Percentiles rank a stretch among this genome's conserved stretches.
phyloP scores from a whole-genome alignment of 257 asterid genomes.

The Craterostigma plantagineum region DNA sequence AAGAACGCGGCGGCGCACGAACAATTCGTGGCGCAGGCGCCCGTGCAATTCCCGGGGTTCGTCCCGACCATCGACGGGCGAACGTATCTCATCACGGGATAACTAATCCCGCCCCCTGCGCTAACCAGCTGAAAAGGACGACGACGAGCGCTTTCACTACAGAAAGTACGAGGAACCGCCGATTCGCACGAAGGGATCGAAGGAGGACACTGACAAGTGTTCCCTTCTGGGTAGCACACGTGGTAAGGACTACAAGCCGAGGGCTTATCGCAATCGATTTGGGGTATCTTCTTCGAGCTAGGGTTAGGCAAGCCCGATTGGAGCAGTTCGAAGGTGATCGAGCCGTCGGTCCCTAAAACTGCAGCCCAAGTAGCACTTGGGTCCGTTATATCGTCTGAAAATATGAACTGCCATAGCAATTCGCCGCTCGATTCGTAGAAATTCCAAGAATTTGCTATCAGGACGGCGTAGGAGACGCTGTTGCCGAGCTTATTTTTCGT shows the following conservation, averaged over 20 bases:
- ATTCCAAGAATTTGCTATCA: slow-evolving; percentile 62
- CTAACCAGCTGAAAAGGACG: slow-evolving; percentile 16
- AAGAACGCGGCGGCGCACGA: slow-evolving; percentile 43
- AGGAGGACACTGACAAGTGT: slow-evolving; percentile 35
- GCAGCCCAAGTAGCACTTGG: slow-evolving; percentile 58
- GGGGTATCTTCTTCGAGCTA: slow-evolving; percentile 40
- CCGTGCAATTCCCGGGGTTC: slow-evolving; percentile 34
- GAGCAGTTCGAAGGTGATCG: slow-evolving; percentile 39
- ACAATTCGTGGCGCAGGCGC: slow-evolving; percentile 32
- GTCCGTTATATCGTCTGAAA: slow-evolving; percentile 19
- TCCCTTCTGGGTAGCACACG: slow-evolving; percentile 26
- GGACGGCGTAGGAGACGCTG: slow-evolving; percentile 12
- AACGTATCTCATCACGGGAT: slow-evolving; percentile 28
- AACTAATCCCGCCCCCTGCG: slow-evolving; percentile 30
- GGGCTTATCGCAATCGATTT: slow-evolving; percentile 34
- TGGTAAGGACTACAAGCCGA: slow-evolving; percentile 37
- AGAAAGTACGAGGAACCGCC: slow-evolving; percentile 13
- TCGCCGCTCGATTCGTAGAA: slow-evolving; percentile 26
- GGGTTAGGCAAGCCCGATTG: slow-evolving; percentile 18
- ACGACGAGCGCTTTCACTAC: slow-evolving; percentile 10
- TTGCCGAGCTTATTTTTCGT: background rate
- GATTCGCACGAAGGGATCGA: slow-evolving; percentile 27
- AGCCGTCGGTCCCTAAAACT: slow-evolving; percentile 42
- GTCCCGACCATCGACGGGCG: slow-evolving; percentile 19
- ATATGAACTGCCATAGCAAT: slow-evolving; percentile 61